Evolutionary conservation across 805 yeast species (phyloP), one percentile per base, ranked within the genome.

Genomic region (Yamadazyma philogaea): DNA sequence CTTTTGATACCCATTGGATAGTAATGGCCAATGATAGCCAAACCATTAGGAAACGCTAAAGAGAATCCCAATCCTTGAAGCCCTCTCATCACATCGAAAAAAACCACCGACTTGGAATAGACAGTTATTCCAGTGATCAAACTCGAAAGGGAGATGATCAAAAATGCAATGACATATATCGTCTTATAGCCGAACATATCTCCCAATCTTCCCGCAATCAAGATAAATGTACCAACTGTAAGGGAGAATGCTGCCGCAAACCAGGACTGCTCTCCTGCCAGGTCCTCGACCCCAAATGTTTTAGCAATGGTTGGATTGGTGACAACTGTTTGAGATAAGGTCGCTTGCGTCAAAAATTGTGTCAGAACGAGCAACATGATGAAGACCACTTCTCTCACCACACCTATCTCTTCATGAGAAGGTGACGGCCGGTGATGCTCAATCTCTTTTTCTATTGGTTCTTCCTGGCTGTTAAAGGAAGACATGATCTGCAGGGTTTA

Each of bases 51-150:
- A 60, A 63, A 58, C 37, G 60, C 55, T 7, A 63, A 43, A 0
- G 68, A 66, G 5, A 64, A 66, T 0, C 68, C 68, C 12, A 65
- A 52, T 3, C 69, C 69, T 44, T 64, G 69, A 11, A 62, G 30
- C 4, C 63, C 63, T 46, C 70, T 51, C 53, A 56, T 50, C 2
- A 56, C 55, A 43, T 59, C 60, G 37, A 63, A 62, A 32, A 56
- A 59, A 2, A 63, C 48, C 14, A 46, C 43, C 2, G 59, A 52
- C 4, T 45, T 39, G 10, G 62, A 36, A 41, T 53, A 63, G 0
- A 49, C 66, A 6, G 59, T 44, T 31, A 64, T 56, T 3, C 70
- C 69, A 14, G 51, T 40, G 2, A 55, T 47, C 14, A 59, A 39
- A 16, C 65, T 52, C 39, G 51, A 45, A 5, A 65, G 31, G 0